A percentile compares a stretch with the other conserved stretches of the same genome.
Evolutionary conservation across 768 basidiomycete genomes (phyloP).

Genomic region (Leccinum longicurvipes): DNA sequence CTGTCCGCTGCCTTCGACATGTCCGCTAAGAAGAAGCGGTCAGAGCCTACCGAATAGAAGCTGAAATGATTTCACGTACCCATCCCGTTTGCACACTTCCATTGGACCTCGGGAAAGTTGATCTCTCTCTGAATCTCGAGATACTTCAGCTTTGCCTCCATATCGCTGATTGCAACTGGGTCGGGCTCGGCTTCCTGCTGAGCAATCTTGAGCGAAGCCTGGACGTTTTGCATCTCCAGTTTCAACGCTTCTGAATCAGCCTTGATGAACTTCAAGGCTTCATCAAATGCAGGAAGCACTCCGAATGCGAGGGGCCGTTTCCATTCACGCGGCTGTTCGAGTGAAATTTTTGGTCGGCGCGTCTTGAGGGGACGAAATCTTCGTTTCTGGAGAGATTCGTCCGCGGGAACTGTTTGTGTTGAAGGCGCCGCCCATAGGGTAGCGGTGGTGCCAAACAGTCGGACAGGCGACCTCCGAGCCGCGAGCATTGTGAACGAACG

Average conservation of each 20-base stretch:
- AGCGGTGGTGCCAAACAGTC: constrained; percentile 5
- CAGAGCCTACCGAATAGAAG: not conserved
- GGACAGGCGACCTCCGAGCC: constrained; percentile 8
- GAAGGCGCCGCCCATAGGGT: constrained; percentile 11
- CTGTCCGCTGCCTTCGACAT: constrained; percentile 68
- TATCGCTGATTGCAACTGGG: constrained; percentile 38
- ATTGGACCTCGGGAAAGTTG: constrained; percentile 81
- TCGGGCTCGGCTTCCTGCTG: constrained; percentile 29
- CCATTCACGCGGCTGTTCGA: constrained; percentile 57
- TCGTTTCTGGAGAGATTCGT: constrained; percentile 1
- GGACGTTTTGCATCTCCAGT: constrained; percentile 21
- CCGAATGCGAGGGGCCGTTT: constrained; percentile 58
- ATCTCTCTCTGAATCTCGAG: constrained; percentile 77
- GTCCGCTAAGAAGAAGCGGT: constrained; percentile 44
- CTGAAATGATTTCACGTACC: constrained; percentile 44
- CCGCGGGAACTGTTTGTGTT: not conserved
- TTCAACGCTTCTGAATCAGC: constrained; percentile 54
- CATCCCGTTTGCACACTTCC: constrained; percentile 76
- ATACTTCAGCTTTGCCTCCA: constrained; percentile 51
- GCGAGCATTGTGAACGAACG: constrained; percentile 14
- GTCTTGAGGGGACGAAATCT: constrained; percentile 23
- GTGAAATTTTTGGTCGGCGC: constrained; percentile 50
- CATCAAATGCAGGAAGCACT: constrained; percentile 78
- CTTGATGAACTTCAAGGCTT: constrained; percentile 69
- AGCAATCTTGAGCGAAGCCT: constrained; percentile 15